Conservation (phyloP, 2,329 filamentous ascomycete genomes). For the Alternaria viburni region DNA sequence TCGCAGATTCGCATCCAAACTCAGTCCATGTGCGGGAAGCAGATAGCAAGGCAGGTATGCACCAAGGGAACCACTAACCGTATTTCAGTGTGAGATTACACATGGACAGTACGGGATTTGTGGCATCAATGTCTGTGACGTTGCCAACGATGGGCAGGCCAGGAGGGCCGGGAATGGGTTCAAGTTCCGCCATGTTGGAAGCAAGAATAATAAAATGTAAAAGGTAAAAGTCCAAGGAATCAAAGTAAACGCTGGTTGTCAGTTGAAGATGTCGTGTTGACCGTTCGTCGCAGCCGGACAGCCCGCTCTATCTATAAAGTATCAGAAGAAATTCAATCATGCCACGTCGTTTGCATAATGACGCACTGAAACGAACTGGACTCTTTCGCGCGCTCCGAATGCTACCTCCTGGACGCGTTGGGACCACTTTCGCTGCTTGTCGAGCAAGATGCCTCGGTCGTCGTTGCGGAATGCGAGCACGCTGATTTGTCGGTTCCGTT, state of each 20-base stretch:
- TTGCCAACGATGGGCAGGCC: conserved; percentile 72
- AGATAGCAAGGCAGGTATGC: background rate
- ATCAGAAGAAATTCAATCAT: background rate
- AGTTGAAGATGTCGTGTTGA: background rate
- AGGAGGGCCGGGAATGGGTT: conserved; percentile 65
- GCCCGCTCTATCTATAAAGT: conserved; percentile 7
- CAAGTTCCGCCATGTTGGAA: conserved; percentile 37
- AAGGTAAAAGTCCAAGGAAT: background rate
- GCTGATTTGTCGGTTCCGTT: conserved; percentile 20
- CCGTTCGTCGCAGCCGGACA: background rate
- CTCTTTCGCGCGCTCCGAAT: conserved; percentile 15
- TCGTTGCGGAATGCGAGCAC: conserved; percentile 1
- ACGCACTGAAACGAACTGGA: conserved; percentile 15
- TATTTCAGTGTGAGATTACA: conserved; percentile 67
- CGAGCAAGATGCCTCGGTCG: conserved; percentile 29
- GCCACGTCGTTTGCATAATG: conserved; percentile 14
- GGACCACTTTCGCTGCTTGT: conserved; percentile 13
- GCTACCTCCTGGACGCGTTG: conserved; percentile 3
- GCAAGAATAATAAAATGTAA: background rate
- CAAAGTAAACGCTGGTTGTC: background rate
- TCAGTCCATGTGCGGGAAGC: background rate
- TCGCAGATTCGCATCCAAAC: background rate
- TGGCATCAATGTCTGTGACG: conserved; percentile 65
- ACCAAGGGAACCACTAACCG: conserved; percentile 53
- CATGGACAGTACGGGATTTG: conserved; percentile 64